These are phyloP conservation scores for Ceratocystis ficicola DNA, from an alignment of 2,329 filamentous ascomycete genomes.

Conservation along the genomic window DNA sequence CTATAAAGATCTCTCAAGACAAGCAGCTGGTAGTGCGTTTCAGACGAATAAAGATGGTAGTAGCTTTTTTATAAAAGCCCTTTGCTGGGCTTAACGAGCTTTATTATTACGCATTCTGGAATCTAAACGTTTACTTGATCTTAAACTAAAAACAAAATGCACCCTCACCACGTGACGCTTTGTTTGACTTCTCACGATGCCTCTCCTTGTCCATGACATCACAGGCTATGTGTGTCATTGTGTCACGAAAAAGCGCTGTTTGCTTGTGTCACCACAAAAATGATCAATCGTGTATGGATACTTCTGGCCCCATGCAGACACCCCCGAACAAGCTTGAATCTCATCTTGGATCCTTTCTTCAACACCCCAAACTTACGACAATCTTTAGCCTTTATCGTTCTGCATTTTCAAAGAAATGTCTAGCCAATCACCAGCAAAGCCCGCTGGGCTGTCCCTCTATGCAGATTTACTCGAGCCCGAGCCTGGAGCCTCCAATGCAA, in stretches of 20 bases:
- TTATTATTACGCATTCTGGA: no score
- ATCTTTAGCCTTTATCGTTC: not conserved
- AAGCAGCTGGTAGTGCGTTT: no score
- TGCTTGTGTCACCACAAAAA: not conserved
- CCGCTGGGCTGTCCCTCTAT: slow-evolving; percentile 59
- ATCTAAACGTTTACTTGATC: no score
- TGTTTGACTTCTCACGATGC: not conserved
- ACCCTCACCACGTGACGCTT: no score
- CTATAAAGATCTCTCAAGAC: not conserved
- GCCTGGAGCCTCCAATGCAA: slow-evolving; percentile 32
- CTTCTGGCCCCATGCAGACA: not conserved
- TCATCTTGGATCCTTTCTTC: not conserved
- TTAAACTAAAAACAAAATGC: no score
- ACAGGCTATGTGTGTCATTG: not conserved
- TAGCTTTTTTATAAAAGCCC: no score
- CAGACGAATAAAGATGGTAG: no score
- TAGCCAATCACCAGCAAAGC: slow-evolving; percentile 25
- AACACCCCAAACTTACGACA: not conserved
- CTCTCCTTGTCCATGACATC: not conserved
- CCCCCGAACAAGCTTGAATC: not conserved
- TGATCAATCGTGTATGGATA: not conserved
- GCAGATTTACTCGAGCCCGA: slow-evolving; percentile 62
- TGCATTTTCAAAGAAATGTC: slow-evolving; percentile 5
- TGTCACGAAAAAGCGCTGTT: not conserved
- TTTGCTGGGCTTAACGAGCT: no score